These are phyloP conservation scores for Pilasporangium apinafurcum DNA, from an alignment of 352 stramenopile genomes.

Conservation along the genomic window DNA sequence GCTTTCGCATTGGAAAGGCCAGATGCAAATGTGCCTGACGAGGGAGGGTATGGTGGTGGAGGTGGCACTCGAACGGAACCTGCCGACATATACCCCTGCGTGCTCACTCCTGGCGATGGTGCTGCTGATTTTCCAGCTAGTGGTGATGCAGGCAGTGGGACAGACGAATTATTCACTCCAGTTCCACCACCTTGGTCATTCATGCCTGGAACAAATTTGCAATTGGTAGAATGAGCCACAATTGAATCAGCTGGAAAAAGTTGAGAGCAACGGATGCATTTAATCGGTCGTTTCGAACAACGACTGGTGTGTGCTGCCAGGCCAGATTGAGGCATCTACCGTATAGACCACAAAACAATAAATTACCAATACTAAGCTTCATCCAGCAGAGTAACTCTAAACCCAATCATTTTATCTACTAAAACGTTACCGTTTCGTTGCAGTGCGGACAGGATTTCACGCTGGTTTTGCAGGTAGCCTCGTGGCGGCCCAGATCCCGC, in stretches of 20 bases:
- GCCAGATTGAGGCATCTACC: slow-evolving; percentile 44
- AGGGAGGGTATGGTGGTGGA: slow-evolving; percentile 40
- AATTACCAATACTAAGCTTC: background rate
- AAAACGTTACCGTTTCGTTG: slow-evolving; percentile 54
- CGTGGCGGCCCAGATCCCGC: slow-evolving; percentile 51
- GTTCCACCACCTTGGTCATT: background rate
- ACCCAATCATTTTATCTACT: too few species aligned
- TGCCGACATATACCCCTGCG: background rate
- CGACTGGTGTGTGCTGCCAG: slow-evolving; percentile 40
- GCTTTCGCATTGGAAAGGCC: background rate
- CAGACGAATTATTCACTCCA: background rate
- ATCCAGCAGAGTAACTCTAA: background rate
- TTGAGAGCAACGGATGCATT: slow-evolving; percentile 78
- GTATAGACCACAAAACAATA: background rate
- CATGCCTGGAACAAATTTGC: slow-evolving; percentile 35
- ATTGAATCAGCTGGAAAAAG: slow-evolving; percentile 70
- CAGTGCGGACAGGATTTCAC: slow-evolving; percentile 61
- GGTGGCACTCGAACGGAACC: slow-evolving; percentile 29
- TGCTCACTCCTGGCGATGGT: background rate
- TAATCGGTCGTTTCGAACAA: slow-evolving; percentile 73
- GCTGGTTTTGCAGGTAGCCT: slow-evolving; percentile 62
- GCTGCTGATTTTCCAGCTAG: background rate
- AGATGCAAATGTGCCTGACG: background rate
- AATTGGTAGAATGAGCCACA: slow-evolving; percentile 63
- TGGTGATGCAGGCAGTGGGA: background rate